Percentiles rank a stretch among this genome's conserved stretches.
Evolutionary conservation across 2,329 filamentous ascomycete genomes (phyloP).

Genomic region (Corinectria fuckeliana): DNA sequence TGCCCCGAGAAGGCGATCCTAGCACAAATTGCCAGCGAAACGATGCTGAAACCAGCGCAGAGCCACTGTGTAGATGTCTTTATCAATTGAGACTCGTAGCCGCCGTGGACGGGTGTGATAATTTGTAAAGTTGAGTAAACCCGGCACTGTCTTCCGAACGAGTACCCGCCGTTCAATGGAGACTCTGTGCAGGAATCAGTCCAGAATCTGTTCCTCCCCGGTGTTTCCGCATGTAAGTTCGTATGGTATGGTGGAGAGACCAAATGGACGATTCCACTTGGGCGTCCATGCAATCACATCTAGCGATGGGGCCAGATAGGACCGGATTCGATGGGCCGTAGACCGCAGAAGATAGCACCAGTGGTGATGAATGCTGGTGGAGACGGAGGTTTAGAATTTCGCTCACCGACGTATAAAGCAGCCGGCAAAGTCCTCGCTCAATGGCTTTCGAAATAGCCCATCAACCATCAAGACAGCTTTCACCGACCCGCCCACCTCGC

Average conservation of each 20-base stretch:
- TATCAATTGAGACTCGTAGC: background rate
- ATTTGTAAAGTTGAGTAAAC: background rate
- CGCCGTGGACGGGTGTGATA: background rate
- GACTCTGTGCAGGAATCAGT: background rate
- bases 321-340: background rate
- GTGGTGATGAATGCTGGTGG: slow-evolving; percentile 29
- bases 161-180: background rate
- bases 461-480: slow-evolving; percentile 41
- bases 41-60: background rate
- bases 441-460: background rate
- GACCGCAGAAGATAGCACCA: background rate
- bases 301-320: background rate
- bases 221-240: no score
- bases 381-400: slow-evolving; percentile 9
- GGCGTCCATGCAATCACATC: background rate
- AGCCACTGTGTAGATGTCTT: background rate
- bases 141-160: no score
- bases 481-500: background rate
- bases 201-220: background rate
- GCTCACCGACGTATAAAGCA: background rate
- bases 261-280: background rate
- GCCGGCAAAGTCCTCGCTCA: background rate
- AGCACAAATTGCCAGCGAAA: background rate
- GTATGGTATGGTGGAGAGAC: no score
- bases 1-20: background rate